A percentile compares a stretch with the other conserved stretches of the same genome.
Evolutionary conservation across 2,329 filamentous ascomycete genomes (phyloP).

Genomic region (Colletotrichum horii): DNA sequence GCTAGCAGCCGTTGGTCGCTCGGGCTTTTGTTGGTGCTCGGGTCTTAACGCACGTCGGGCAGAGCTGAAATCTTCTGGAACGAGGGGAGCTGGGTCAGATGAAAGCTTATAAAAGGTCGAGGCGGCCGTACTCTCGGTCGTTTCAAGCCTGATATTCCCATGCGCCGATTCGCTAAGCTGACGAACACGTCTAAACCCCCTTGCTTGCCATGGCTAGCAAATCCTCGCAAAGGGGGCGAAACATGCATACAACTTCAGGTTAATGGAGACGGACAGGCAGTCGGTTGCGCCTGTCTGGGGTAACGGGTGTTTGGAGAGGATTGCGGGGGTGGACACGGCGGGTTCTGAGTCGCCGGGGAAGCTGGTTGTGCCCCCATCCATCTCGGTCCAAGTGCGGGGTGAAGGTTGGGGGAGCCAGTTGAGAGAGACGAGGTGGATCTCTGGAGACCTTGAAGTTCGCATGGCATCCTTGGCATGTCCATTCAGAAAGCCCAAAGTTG

Average conservation of each 20-base stretch:
- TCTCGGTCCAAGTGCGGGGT: slow-evolving; percentile 5
- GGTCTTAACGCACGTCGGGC: background rate
- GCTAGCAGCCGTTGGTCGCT: background rate
- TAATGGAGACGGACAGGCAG: background rate
- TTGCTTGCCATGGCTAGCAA: background rate
- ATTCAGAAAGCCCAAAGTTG: background rate
- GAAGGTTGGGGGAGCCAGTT: slow-evolving; percentile 10
- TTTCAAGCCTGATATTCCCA: slow-evolving; percentile 3
- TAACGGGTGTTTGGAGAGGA: slow-evolving; percentile 9
- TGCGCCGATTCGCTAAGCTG: background rate
- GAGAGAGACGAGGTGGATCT: slow-evolving; percentile 1
- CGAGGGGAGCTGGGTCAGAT: background rate
- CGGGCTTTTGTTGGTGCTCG: background rate
- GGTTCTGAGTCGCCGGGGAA: background rate
- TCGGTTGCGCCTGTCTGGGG: background rate
- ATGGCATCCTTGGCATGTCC: background rate
- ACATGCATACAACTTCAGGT: background rate
- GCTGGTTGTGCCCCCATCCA: background rate
- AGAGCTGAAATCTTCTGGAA: background rate
- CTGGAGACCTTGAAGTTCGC: background rate
- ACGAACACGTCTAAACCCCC: background rate
- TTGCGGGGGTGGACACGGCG: slow-evolving; percentile 6
- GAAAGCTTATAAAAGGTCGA: slow-evolving; percentile 10
- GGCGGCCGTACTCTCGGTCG: slow-evolving; percentile 13
- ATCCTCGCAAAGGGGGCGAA: background rate